These are phyloP conservation scores for Trametes maxima DNA, from an alignment of 768 basidiomycete genomes.

Conservation along the genomic window DNA sequence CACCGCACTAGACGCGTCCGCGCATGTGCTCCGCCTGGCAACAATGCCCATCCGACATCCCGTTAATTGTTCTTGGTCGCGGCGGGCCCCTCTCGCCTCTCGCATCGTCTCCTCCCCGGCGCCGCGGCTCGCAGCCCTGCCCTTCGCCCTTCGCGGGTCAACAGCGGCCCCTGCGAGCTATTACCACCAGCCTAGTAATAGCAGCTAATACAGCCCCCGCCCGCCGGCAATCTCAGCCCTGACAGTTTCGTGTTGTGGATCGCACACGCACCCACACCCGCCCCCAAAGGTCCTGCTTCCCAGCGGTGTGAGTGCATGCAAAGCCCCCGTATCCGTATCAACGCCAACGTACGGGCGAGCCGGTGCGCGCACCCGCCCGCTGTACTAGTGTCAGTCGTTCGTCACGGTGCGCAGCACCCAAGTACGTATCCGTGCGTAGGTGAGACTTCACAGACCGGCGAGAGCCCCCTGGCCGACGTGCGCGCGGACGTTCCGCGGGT, in stretches of 20 bases:
- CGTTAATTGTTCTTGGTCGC: not conserved
- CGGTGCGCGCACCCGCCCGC: not conserved
- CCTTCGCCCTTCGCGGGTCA: not conserved
- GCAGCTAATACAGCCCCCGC: not conserved
- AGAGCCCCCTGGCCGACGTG: too few relatives aligned
- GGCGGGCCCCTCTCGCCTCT: not conserved
- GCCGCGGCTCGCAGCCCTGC: not conserved
- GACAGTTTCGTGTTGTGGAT: not conserved
- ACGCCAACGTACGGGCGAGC: not conserved
- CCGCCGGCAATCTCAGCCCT: not conserved
- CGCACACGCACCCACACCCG: too few relatives aligned
- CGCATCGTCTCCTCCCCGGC: not conserved
- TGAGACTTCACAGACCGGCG: too few relatives aligned
- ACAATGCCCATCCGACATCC: not conserved
- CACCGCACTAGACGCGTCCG: not conserved
- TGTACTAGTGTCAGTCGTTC: not conserved
- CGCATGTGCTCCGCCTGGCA: constrained; percentile 1
- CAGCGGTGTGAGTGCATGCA: not conserved
- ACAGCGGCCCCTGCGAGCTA: too few relatives aligned
- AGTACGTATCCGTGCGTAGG: too few relatives aligned
- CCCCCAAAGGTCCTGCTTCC: too few relatives aligned
- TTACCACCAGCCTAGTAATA: too few relatives aligned
- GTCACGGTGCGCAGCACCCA: too few relatives aligned
- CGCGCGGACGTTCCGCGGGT: too few relatives aligned
- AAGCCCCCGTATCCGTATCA: not conserved